Percentiles rank a stretch among this genome's conserved stretches.
phyloP scores from a whole-genome alignment of 768 basidiomycete species.

The Boletus barrowsii region DNA sequence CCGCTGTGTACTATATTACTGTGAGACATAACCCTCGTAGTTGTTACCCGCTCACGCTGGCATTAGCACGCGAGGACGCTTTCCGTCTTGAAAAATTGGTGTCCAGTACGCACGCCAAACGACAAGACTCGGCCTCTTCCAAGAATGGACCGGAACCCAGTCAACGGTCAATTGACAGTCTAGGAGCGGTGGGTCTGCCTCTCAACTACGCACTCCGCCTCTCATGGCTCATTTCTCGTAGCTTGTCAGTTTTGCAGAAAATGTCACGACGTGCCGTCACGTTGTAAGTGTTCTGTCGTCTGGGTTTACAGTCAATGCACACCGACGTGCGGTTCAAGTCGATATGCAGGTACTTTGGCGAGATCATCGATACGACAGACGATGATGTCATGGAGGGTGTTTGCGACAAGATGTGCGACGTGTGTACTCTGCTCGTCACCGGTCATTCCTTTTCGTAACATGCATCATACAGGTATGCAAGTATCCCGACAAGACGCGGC shows the following conservation, averaged over 20 bases:
- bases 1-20: constrained; percentile 81
- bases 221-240: constrained; percentile 11
- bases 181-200: constrained; percentile 48
- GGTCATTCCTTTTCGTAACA: neutral
- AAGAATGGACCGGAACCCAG: constrained; percentile 59
- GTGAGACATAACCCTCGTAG: constrained; percentile 36
- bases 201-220: neutral
- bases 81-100: constrained; percentile 54
- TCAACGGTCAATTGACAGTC: constrained; percentile 63
- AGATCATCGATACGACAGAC: constrained; percentile 52
- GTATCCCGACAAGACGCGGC: constrained; percentile 63
- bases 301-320: too few species aligned
- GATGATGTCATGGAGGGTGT: constrained; percentile 43
- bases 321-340: constrained; percentile 37
- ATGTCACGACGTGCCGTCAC: constrained; percentile 60
- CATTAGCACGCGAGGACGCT: constrained; percentile 72
- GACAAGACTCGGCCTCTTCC: constrained; percentile 40
- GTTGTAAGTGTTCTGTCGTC: constrained; percentile 44
- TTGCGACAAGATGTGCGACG: constrained; percentile 82
- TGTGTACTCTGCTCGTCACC: constrained; percentile 33
- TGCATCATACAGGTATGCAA: constrained; percentile 63
- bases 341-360: constrained; percentile 82
- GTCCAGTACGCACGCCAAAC: constrained; percentile 41
- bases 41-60: neutral
- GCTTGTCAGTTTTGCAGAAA: constrained; percentile 59